Base-by-base conservation (phyloP, 2,329 filamentous ascomycete species). In the Fusarium phyllophilum region DNA sequence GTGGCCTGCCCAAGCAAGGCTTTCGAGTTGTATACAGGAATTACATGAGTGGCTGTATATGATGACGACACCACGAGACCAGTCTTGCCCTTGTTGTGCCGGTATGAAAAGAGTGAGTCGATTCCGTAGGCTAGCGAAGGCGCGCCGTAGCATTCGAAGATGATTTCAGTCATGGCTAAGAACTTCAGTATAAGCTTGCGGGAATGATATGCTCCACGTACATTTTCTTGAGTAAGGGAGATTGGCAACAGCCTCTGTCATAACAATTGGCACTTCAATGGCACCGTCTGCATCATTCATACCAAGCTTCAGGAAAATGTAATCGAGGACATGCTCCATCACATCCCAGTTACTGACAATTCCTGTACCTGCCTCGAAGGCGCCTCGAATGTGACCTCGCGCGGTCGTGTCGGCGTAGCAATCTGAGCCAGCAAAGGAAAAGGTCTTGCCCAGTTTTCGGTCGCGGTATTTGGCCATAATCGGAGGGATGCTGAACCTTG, bases 301-400 rank as follows among this genome's bases (percentile, higher is more conserved):
- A 9, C 96, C 96, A 62, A 99, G 85, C 84, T 98, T 98, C 75
- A 98, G 87, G 82, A 99, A 99, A 46, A 95, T 89, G 82, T 98
- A 98, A 84, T 99, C 96, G 52, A 99, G 84, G 10, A 98, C 88
- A 66, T 96, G 95, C 83, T 99, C 96, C 90, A 97, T 95, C 39
- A 95, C 95, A 82, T 99, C 96, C 95, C 97, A 99, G 81, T 98
- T 98, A 82, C 94, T 95, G 69, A 98, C 91, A 54, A 99, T 92
- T 73, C 95, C 96, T 49, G 92, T 96, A 31, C 95, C 95, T 5
- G 92, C 89, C 81, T 99, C 96, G 78, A 98, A 98, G 3, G 95
- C 92, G 81, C 94, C 93, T 81, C 96, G 92, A 68, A 97, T 92
- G 81, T 98, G 96, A 17, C 95, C 94, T 64, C 94, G 90, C 29